Evolutionary conservation across 257 asterid species (phyloP).

Genomic region (Nicotiana tomentosiformis): DNA sequence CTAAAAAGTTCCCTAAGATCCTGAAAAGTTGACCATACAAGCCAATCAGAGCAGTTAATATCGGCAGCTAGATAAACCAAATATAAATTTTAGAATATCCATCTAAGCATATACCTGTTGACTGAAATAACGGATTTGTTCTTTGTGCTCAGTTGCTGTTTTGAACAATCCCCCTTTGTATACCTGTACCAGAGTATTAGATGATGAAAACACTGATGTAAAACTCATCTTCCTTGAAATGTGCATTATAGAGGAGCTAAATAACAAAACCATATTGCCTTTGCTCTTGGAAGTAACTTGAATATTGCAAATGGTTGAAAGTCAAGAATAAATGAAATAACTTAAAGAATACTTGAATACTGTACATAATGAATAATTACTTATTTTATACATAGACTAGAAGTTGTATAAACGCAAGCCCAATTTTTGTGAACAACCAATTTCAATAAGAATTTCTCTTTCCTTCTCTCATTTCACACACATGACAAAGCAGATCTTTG

Average conservation of each 20-base stretch:
- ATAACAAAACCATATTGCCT: background rate
- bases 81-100: background rate
- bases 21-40: conserved; percentile 31
- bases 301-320: background rate
- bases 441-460: background rate
- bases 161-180: conserved; percentile 94
- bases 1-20: conserved; percentile 80
- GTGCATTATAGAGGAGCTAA: background rate
- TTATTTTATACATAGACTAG: background rate
- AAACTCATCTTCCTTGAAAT: background rate
- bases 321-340: background rate
- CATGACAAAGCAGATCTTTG: background rate
- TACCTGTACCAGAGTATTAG: conserved; percentile 45
- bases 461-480: background rate
- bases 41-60: background rate
- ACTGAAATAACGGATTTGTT: conserved; percentile 86
- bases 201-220: background rate
- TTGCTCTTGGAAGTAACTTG: background rate
- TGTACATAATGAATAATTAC: background rate
- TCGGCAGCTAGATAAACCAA: background rate
- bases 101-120: conserved; percentile 47
- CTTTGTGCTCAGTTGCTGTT: conserved; percentile 94
- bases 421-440: background rate
- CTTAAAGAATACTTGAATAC: no score
- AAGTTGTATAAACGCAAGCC: background rate